Percentiles rank a stretch among this genome's conserved stretches.
Evolutionary conservation across 495 filamentous ascomycete species (phyloP).

Genomic region (Annulohypoxylon bovei): DNA sequence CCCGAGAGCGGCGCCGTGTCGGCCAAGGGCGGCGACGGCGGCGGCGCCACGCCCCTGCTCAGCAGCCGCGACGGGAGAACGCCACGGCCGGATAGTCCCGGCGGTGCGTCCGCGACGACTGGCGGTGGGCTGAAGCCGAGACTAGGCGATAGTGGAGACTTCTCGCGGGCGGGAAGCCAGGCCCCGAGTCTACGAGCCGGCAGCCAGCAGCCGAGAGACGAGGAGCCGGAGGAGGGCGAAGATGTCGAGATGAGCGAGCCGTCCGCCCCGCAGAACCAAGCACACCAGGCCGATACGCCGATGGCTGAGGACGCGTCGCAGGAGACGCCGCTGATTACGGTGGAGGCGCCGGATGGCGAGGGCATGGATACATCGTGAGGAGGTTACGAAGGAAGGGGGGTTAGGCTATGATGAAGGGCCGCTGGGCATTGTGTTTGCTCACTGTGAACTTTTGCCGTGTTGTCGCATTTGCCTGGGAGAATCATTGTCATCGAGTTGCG

Average conservation of each 20-base stretch:
- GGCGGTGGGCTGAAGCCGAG: conserved; percentile 50
- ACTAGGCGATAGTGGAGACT: conserved; percentile 59
- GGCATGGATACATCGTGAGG: conserved; percentile 74
- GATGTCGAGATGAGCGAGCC: conserved; percentile 66
- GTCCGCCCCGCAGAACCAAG: conserved; percentile 52
- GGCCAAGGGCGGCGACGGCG: conserved; percentile 48
- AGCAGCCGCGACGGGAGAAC: conserved; percentile 68
- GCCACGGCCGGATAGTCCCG: conserved; percentile 67
- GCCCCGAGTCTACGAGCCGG: conserved; percentile 58
- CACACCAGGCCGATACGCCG: conserved; percentile 47
- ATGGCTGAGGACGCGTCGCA: conserved; percentile 55
- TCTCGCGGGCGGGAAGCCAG: conserved; percentile 55
- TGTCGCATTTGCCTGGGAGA: neutral
- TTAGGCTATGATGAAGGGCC: neutral
- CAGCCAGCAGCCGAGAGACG: conserved; percentile 54
- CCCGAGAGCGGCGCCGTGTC: conserved; percentile 52
- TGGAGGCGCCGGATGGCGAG: conserved; percentile 65
- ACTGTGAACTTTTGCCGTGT: neutral
- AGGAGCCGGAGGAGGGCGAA: conserved; percentile 71
- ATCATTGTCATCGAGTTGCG: neutral
- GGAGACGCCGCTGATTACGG: conserved; percentile 60
- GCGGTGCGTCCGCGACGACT: neutral
- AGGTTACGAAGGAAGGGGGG: neutral
- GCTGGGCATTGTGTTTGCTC: neutral
- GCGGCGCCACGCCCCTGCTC: conserved; percentile 58